Conservation (phyloP, 2,329 filamentous ascomycete genomes). For the Pseudocercospora cruenta region DNA sequence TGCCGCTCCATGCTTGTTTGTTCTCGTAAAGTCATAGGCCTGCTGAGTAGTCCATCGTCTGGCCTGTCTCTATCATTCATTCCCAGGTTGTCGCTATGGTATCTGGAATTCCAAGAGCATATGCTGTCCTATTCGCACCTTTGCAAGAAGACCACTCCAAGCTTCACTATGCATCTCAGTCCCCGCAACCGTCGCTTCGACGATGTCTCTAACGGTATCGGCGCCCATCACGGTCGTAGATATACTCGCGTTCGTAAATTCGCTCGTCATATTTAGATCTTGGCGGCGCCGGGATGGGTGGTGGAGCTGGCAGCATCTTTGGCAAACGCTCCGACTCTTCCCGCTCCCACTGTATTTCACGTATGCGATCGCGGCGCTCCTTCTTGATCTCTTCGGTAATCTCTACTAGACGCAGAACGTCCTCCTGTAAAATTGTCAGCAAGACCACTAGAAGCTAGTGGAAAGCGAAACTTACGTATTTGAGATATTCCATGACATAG, state of each 20-base stretch:
- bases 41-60: constrained; percentile 1
- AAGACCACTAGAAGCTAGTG: constrained; percentile 2
- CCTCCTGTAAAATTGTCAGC: constrained; percentile 62
- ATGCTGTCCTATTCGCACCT: background rate
- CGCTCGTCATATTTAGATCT: constrained; percentile 62
- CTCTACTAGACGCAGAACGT: constrained; percentile 81
- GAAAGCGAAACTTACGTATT: constrained; percentile 68
- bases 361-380: constrained; percentile 60
- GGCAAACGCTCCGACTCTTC: constrained; percentile 56
- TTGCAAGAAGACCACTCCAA: background rate
- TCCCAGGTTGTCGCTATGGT: constrained; percentile 8
- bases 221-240: constrained; percentile 58
- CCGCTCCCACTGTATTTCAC: constrained; percentile 65
- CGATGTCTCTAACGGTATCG: constrained; percentile 21
- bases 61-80: constrained; percentile 10
- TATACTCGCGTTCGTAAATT: constrained; percentile 68
- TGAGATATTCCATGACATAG: constrained; percentile 89
- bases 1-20: constrained; percentile 14
- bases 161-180: background rate
- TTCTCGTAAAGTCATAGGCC: constrained; percentile 13
- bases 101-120: background rate
- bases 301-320: constrained; percentile 42
- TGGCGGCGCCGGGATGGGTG: constrained; percentile 47
- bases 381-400: constrained; percentile 80
- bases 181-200: background rate